phyloP scores from a whole-genome alignment of 148 eudicot genomes.

The Cornus suecica region DNA sequence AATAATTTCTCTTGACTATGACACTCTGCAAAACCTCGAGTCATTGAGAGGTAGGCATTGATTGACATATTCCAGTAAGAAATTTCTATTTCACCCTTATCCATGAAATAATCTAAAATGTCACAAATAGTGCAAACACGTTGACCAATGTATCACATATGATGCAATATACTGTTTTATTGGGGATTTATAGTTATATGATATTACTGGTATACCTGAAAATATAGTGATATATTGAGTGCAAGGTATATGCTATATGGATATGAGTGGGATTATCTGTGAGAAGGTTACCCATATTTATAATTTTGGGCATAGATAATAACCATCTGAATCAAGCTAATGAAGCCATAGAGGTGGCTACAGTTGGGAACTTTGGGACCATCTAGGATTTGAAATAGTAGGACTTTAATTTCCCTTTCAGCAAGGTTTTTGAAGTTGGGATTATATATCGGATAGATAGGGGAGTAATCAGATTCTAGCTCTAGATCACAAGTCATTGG shows the following conservation, averaged over 20 bases:
- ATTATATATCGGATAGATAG: too few species aligned
- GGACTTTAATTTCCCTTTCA: too few species aligned
- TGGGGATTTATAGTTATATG: neutral
- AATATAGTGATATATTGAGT: too few species aligned
- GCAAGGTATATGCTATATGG: neutral
- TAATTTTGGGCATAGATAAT: neutral
- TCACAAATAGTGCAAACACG: neutral
- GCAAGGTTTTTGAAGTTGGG: too few species aligned
- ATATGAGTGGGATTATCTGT: neutral
- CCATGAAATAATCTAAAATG: neutral
- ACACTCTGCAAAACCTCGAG: slow-evolving; percentile 52
- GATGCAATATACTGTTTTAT: neutral
- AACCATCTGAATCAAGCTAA: neutral
- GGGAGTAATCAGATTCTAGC: too few species aligned
- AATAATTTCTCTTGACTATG: slow-evolving; percentile 51
- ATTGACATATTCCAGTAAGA: neutral
- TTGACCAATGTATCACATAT: neutral
- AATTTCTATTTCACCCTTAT: neutral
- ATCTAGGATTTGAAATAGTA: too few species aligned
- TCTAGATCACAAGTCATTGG: too few species aligned
- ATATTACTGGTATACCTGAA: neutral
- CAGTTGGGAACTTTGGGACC: too few species aligned
- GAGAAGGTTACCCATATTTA: neutral
- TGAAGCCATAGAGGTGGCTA: neutral
- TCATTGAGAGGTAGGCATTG: slow-evolving; percentile 43